Conservation (phyloP, 2,329 filamentous ascomycete genomes). For the Ophiostoma angusticollis region DNA sequence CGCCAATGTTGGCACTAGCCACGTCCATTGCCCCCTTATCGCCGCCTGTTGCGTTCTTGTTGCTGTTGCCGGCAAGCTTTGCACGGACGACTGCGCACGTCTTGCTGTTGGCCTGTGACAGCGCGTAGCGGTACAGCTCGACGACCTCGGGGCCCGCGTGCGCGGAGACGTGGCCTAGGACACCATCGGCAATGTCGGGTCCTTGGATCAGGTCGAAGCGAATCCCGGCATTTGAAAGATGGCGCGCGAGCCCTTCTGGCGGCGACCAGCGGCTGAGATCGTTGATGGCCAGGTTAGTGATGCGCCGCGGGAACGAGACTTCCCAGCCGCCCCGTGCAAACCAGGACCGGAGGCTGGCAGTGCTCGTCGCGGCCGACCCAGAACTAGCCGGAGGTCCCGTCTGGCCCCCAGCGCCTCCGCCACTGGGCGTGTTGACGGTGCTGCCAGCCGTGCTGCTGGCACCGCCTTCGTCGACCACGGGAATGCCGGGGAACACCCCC, state of each 20-base stretch:
- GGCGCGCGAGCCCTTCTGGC: slow-evolving; percentile 64
- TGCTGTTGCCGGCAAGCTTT: slow-evolving; percentile 29
- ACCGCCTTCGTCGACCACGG: slow-evolving; percentile 38
- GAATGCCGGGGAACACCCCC: slow-evolving; percentile 76
- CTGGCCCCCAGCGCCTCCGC: background rate
- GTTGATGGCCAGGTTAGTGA: slow-evolving; percentile 58
- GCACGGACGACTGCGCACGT: slow-evolving; percentile 74
- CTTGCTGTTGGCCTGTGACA: slow-evolving; percentile 46
- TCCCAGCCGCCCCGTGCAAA: slow-evolving; percentile 85
- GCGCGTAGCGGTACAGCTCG: slow-evolving; percentile 66
- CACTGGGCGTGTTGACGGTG: slow-evolving; percentile 5
- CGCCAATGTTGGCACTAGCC: slow-evolving; percentile 22
- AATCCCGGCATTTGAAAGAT: slow-evolving; percentile 57
- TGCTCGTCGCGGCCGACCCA: background rate
- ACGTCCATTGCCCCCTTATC: background rate
- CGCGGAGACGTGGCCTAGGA: slow-evolving; percentile 61
- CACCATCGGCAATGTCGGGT: slow-evolving; percentile 58
- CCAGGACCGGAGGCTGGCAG: slow-evolving; percentile 50
- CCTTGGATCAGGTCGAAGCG: slow-evolving; percentile 77
- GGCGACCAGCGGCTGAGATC: slow-evolving; percentile 62
- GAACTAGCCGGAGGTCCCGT: background rate
- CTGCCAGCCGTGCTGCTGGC: slow-evolving; percentile 6
- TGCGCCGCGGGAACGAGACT: slow-evolving; percentile 41
- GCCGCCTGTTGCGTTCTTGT: background rate
- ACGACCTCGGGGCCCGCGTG: slow-evolving; percentile 65